These are phyloP conservation scores for Xylaria scruposa DNA, from an alignment of 495 filamentous ascomycete genomes.

Conservation along the genomic window DNA sequence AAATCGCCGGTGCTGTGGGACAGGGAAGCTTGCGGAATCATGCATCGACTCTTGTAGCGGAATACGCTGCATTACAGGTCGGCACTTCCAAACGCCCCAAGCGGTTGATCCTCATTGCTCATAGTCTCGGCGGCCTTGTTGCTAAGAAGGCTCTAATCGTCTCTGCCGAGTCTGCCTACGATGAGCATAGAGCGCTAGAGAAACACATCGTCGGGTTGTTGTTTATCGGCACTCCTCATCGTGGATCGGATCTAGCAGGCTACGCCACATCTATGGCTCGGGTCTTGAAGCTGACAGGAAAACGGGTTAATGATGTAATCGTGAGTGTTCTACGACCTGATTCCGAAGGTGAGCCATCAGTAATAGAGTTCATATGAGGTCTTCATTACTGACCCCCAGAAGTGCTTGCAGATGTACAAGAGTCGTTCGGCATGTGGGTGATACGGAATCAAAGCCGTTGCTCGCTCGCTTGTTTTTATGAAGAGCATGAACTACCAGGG, in stretches of 20 bases:
- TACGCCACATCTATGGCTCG: not conserved
- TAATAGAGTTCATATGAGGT: not conserved
- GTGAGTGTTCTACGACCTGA: not conserved
- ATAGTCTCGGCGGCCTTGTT: not conserved
- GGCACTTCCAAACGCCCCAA: not conserved
- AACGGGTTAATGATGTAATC: not conserved
- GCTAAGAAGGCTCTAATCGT: not conserved
- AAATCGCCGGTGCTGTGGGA: conserved; percentile 21
- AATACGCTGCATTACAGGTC: not conserved
- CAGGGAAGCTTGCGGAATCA: conserved; percentile 1
- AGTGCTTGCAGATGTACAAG: not conserved
- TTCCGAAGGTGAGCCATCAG: not conserved
- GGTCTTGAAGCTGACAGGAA: not conserved
- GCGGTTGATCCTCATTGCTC: not conserved
- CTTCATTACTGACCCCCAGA: not conserved
- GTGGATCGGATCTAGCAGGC: not conserved
- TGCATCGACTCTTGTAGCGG: conserved; percentile 11
- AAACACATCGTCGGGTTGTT: not conserved
- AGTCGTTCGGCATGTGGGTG: conserved; percentile 15
- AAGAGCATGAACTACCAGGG: conserved; percentile 28
- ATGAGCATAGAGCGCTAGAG: not conserved
- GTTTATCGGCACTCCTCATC: not conserved
- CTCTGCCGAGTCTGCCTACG: not conserved
- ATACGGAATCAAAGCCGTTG: conserved; percentile 6
- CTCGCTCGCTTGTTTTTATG: conserved; percentile 30